Evolutionary conservation across 441 rosid genomes (phyloP), one percentile per base, ranked within the genome.

Genomic region (Pelargonium australe): DNA sequence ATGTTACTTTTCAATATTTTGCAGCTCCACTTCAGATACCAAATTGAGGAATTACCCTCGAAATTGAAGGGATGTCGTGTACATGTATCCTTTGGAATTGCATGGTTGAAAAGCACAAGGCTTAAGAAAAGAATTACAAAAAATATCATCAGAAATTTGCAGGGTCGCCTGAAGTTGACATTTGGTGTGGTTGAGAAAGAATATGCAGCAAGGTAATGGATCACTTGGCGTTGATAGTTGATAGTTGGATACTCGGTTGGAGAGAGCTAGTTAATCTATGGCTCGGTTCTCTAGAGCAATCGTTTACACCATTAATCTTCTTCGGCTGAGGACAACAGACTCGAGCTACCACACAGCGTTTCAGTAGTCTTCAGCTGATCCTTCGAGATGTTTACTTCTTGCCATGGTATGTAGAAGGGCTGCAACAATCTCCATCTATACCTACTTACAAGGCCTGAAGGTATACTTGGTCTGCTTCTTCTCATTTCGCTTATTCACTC

Each of bases 1-100:
- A 7, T 37, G 58, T 62, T 20, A 19, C 31, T 67, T 10, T 69
- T 64, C n/a, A 25, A 62, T 14, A 43, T 70, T 45, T 9, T 79
- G 79, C 85, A 90, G 94, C 91, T 95, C 73, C 98, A 92, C 76
- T 82, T 90, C 58, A 82, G 85, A 77, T 92, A 84, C 81, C 98
- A 95, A 66, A 75, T 86, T 47, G 99, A 92, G 83, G 95, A 95
- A 37, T 62, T 72, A 16, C 74, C 90, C 13, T 73, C 85, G 14
- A 87, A 63, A 79, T 74, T 88, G 58, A 87, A 84, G 76, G 78
- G 84, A 53, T 85, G 93, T 60, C 70, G 70, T 4, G 87, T 87
- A 34, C 79, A 85, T 55, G 93, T 90, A 17, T 85, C 70, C 70
- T 76, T 86, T 64, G 99, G 96, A 67, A 73, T 88, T 20, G 91